A percentile compares a stretch with the other conserved stretches of the same genome.
Evolutionary conservation across 2,329 filamentous ascomycete species (phyloP).

Genomic region (Colletotrichum australisinense): DNA sequence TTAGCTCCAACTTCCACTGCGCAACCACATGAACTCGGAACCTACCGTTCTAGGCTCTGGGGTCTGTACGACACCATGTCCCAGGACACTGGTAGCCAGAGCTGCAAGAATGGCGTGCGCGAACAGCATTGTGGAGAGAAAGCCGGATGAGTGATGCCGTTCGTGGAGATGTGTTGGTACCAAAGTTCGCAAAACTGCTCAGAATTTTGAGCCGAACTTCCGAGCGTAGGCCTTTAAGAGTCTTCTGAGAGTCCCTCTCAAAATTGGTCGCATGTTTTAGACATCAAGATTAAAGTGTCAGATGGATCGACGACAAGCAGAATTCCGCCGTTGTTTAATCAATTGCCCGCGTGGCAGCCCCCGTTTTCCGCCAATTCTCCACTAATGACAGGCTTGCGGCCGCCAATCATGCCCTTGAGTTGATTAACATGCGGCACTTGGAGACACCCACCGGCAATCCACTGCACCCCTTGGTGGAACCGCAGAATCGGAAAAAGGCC

Average conservation of each 20-base stretch:
- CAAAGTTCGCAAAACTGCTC: not conserved
- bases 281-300: conserved; percentile 24
- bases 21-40: too few species aligned
- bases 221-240: not conserved
- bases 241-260: not conserved
- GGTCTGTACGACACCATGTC: conserved; percentile 21
- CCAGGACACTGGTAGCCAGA: conserved; percentile 25
- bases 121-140: conserved; percentile 18
- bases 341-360: conserved; percentile 12
- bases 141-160: not conserved
- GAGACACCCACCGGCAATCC: not conserved
- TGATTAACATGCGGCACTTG: conserved; percentile 16
- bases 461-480: conserved; percentile 15
- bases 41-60: conserved; percentile 30
- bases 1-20: not conserved
- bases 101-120: conserved; percentile 18
- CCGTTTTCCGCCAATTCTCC: not conserved
- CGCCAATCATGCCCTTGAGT: conserved; percentile 17
- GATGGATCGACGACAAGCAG: conserved; percentile 21
- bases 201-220: not conserved
- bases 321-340: conserved; percentile 14
- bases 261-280: not conserved
- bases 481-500: not conserved
- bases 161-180: not conserved
- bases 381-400: not conserved